Evolutionary conservation across 1,139 yeast species (phyloP).

Genomic region (Magnusiomyces clavatus): DNA sequence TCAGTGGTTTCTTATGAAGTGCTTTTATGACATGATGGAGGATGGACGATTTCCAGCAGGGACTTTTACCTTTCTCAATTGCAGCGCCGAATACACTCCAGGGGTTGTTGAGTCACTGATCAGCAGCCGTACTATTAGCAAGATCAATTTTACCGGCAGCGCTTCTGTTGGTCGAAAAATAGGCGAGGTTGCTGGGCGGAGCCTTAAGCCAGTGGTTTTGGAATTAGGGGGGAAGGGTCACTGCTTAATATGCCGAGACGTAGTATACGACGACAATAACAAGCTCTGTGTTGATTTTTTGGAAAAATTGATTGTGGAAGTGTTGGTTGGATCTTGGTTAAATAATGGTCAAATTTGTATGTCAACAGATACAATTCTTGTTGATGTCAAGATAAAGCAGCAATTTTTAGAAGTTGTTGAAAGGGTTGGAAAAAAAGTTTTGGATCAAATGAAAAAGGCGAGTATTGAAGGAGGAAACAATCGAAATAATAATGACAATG

Average conservation of each 20-base stretch:
- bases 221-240: slow-evolving; percentile 92
- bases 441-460: neutral
- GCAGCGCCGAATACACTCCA: slow-evolving; percentile 50
- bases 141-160: slow-evolving; percentile 61
- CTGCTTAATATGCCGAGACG: slow-evolving; percentile 61
- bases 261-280: slow-evolving; percentile 31
- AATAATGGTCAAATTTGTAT: slow-evolving; percentile 86
- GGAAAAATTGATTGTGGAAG: slow-evolving; percentile 33
- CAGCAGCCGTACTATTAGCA: slow-evolving; percentile 47
- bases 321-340: slow-evolving; percentile 69
- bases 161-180: slow-evolving; percentile 53
- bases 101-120: slow-evolving; percentile 41
- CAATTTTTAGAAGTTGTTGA: slow-evolving; percentile 42
- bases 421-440: slow-evolving; percentile 7
- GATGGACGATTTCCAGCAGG: slow-evolving; percentile 49
- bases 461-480: no score
- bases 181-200: slow-evolving; percentile 52
- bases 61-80: slow-evolving; percentile 54
- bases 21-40: slow-evolving; percentile 53
- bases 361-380: slow-evolving; percentile 68
- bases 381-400: slow-evolving; percentile 55
- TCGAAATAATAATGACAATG: neutral
- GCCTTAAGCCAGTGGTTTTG: slow-evolving; percentile 65
- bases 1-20: slow-evolving; percentile 45
- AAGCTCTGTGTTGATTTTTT: slow-evolving; percentile 34